Evolutionary conservation across 495 filamentous ascomycete genomes (phyloP), one percentile per base, ranked within the genome.

Genomic region (Xeromyces bisporus): DNA sequence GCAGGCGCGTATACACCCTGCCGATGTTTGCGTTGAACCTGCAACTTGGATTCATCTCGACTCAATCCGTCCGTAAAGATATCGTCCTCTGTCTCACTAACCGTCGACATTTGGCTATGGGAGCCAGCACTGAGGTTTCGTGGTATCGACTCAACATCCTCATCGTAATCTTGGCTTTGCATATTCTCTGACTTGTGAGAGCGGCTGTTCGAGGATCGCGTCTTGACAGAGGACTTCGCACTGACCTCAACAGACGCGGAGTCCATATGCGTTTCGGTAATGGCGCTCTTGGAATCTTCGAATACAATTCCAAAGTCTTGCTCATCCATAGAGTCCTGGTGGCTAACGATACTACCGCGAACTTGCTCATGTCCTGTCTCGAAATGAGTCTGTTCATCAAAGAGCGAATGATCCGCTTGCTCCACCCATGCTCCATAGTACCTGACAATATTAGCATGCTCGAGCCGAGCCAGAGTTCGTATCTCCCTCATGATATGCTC

Each of bases 351-450:
- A 13, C 33, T 20, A 17, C 29, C 28, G 6, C 46, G 31, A 4
- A 47, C 39, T 2, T 25, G 23, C 8, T 51, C 48, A 21, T 36
- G 38, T 28, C 38, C 30, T 28, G 39, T 16, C 34, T 40, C 31
- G 34, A 27, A 26, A 45, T 36, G 18, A 39, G 23, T 15, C 27
- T 47, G 37, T 47, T 32, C 24, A 35, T 9, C n/a, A 14, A 31
- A 32, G 7, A 33, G 36, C 15, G 47, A 34, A 14, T 53, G 33
- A 23, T 62, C 53, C 3, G 47, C 53, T 28, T 62, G 53, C 37
- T 69, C 66, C 7, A 66, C 48, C 66, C 66, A 70, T 18, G 63
- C 61, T 6, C 53, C 50, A 31, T 59, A 70, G 38, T 70, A 70
- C 11, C 66, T 55, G 25, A 70, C 66, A 30, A 70, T 56, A 40